Conservation (phyloP, 352 stramenopile species). For the Phytophthora boehmeriae region DNA sequence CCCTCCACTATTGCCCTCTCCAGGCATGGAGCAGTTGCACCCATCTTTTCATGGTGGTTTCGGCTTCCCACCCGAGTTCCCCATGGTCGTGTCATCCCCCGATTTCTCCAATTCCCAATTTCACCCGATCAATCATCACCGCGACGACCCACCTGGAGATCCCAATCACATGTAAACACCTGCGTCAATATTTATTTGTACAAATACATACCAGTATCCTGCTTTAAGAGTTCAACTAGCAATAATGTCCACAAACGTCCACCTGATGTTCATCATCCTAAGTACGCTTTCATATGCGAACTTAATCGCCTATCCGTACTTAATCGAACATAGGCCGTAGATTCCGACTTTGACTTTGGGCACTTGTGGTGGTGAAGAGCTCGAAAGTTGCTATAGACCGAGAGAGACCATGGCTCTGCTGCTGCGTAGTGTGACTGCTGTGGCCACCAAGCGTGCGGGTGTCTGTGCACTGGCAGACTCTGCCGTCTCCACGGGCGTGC, state of each 20-base stretch:
- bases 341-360: not conserved
- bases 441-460: conserved; percentile 32
- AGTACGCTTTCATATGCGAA: not conserved
- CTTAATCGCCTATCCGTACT: conserved; percentile 19
- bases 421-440: conserved; percentile 32
- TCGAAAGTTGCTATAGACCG: conserved; percentile 8
- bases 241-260: not conserved
- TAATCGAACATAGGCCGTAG: not conserved
- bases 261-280: too few relatives aligned
- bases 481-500: conserved; percentile 19
- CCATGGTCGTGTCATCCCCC: conserved; percentile 39
- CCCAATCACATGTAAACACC: not conserved
- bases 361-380: conserved; percentile 36
- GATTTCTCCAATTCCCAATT: conserved; percentile 35
- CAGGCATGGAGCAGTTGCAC: conserved; percentile 8
- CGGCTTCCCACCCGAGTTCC: conserved; percentile 19
- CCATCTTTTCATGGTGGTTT: conserved; percentile 16
- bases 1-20: conserved; percentile 18
- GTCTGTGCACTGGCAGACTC: conserved; percentile 20
- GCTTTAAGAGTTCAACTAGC: not conserved
- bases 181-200: not conserved
- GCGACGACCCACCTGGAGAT: conserved; percentile 14
- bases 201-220: conserved; percentile 8
- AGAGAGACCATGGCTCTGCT: conserved; percentile 30
- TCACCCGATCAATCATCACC: conserved; percentile 14